Conservation (phyloP, 768 basidiomycete genomes). For the Tylopilus felleus region DNA sequence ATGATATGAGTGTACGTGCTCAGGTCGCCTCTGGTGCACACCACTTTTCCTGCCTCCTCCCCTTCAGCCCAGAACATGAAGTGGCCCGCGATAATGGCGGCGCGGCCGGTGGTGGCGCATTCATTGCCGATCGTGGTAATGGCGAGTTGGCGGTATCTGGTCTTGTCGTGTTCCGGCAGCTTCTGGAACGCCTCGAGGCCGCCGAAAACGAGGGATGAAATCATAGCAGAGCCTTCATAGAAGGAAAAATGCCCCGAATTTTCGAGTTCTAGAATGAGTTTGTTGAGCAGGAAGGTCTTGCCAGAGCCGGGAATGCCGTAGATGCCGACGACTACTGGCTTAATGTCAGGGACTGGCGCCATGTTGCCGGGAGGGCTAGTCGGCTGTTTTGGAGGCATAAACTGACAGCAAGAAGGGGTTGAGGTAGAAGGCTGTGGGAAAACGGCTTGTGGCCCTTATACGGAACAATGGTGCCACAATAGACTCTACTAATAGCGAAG, state of each 20-base stretch:
- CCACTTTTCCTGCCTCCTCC: slow-evolving; percentile 15
- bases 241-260: slow-evolving; percentile 12
- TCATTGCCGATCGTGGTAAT: slow-evolving; percentile 10
- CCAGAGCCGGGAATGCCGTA: slow-evolving; percentile 16
- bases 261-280: slow-evolving; percentile 9
- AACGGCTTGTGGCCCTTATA: background rate
- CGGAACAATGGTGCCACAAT: background rate
- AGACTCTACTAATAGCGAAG: slow-evolving; percentile 4
- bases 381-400: slow-evolving; percentile 8
- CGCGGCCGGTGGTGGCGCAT: slow-evolving; percentile 8
- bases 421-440: background rate
- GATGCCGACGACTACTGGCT: slow-evolving; percentile 10
- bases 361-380: slow-evolving; percentile 8
- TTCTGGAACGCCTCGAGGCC: slow-evolving; percentile 12
- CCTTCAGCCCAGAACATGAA: slow-evolving; percentile 17
- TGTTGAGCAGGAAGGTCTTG: slow-evolving; percentile 13
- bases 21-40: slow-evolving; percentile 15
- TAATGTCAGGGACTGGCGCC: slow-evolving; percentile 7
- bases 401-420: background rate
- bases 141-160: slow-evolving; percentile 12
- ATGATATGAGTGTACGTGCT: slow-evolving; percentile 17
- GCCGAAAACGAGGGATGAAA: slow-evolving; percentile 12
- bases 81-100: slow-evolving; percentile 11
- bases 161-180: slow-evolving; percentile 13
- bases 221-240: slow-evolving; percentile 14